Evolutionary conservation across 441 rosid genomes (phyloP).

Genomic region (Gossypium gossypioides): DNA sequence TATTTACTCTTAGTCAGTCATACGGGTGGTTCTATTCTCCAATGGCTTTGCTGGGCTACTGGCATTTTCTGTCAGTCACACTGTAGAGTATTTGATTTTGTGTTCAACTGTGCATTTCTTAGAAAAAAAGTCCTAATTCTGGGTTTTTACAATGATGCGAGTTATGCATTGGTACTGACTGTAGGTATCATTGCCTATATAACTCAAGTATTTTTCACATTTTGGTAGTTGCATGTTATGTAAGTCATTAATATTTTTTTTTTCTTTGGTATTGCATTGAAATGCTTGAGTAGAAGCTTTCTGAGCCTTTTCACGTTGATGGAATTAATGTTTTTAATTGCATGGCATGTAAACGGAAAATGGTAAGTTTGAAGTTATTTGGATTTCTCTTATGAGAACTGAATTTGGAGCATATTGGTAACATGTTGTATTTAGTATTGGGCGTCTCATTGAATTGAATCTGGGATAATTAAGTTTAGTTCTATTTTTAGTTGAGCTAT

Average conservation of each 20-base stretch:
- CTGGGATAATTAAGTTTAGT: neutral
- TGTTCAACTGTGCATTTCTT: neutral
- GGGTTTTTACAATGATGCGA: neutral
- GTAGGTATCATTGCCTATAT: neutral
- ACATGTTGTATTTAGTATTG: neutral
- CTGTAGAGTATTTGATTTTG: neutral
- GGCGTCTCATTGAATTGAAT: neutral
- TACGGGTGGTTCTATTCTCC: neutral
- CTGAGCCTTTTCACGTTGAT: neutral
- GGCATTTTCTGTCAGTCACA: neutral
- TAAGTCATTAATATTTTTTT: neutral
- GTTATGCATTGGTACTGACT: neutral
- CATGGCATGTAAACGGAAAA: neutral
- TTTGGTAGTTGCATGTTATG: neutral
- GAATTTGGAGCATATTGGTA: neutral
- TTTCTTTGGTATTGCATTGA: conserved; percentile 5
- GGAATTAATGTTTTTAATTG: conserved; percentile 1
- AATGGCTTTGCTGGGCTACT: neutral
- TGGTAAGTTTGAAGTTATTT: neutral
- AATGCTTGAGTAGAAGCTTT: neutral
- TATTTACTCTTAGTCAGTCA: neutral
- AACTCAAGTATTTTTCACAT: neutral
- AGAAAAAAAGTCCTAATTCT: neutral
- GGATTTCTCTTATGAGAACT: neutral
- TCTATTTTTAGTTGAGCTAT: neutral